Base-by-base conservation (phyloP, 2,329 filamentous ascomycete species). In the Monosporascus sp. region DNA sequence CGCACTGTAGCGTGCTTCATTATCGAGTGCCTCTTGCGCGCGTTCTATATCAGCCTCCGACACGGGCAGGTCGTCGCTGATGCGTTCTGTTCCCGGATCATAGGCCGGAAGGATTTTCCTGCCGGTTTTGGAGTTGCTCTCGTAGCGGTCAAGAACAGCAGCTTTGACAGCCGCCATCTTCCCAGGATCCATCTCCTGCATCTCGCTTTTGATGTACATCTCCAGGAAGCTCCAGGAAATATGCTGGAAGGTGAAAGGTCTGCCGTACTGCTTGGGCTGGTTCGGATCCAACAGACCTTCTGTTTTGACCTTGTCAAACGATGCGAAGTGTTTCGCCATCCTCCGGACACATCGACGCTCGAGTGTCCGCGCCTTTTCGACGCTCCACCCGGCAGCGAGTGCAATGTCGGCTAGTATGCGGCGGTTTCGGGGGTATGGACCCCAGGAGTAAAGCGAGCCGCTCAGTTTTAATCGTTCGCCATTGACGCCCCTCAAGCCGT, bases 341-440 rank as follows among this genome's bases (percentile, higher is more conserved):
- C 22, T 48, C 5, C 22, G n/a, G 7, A 58, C 45, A 15, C 47
- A 52, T 17, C 51, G 51, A 11, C 46, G 35, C 43, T 57, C 55
- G 8, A 57, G 37, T 7, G 41, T 24, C 44, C 53, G 50, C 1
- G 51, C 53, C 37, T 55, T 53, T 28, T 55, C 53, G n/a, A 55
- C 51, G 3, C n/a, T 40, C 55, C 55, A 57, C 24, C 52, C 53
- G 11, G 53, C 51, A 5, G 53, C 55, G 14, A 57, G 55, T 18
- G 55, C 53, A 15, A 57, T 43, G 37, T 57, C 55, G 8, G 55
- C 55, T 31, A 57, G 37, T 35, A 55, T 51, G 18, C 55, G 55
- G 37, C 55, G 55, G 26, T 57, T 57, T 15, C 55, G 55, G 28
- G 55, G 37, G 11, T 57, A 55, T 9, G 48, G 55, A 3, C 53